Conservation (phyloP, 108 stramenopile species). For the Pseudonitzschia multistriata region DNA sequence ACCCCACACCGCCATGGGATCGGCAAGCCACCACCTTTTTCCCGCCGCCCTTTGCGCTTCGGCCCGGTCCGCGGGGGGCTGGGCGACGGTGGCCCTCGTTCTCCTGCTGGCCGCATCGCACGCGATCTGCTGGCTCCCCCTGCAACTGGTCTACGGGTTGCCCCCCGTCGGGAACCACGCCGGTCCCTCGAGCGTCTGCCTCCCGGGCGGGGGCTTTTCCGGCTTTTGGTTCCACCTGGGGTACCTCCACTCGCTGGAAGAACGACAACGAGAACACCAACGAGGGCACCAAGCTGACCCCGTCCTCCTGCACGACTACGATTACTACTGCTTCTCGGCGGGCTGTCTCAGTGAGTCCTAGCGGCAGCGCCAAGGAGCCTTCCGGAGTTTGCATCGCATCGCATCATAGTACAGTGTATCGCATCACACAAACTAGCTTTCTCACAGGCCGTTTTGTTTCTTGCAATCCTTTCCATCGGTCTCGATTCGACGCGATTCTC, state of each 20-base stretch:
- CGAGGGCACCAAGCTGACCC: not conserved
- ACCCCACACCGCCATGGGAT: no score
- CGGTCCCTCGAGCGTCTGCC: conserved; percentile 21
- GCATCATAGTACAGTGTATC: no score
- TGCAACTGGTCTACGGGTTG: conserved; percentile 19
- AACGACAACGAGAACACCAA: no score
- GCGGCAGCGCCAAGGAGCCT: no score
- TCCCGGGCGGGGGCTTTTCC: conserved; percentile 32
- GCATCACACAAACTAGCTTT: not conserved
- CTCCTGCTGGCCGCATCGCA: not conserved
- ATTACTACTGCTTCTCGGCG: conserved; percentile 32
- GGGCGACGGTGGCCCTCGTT: not conserved
- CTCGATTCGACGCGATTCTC: no score
- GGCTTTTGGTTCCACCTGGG: conserved; percentile 38
- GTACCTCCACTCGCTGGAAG: conserved; percentile 21
- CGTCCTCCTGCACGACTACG: conserved; percentile 13
- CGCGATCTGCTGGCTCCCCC: conserved; percentile 1
- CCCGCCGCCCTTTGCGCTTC: no score
- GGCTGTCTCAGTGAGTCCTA: conserved; percentile 19
- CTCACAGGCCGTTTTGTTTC: not conserved
- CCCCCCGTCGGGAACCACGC: conserved; percentile 8
- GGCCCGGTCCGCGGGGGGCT: not conserved
- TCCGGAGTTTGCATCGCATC: no score
- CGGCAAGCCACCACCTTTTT: no score
- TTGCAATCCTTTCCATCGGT: no score